Evolutionary conservation across 1,139 yeast species (phyloP), one percentile per base, ranked within the genome.

Genomic region (Yamadazyma triangularis): DNA sequence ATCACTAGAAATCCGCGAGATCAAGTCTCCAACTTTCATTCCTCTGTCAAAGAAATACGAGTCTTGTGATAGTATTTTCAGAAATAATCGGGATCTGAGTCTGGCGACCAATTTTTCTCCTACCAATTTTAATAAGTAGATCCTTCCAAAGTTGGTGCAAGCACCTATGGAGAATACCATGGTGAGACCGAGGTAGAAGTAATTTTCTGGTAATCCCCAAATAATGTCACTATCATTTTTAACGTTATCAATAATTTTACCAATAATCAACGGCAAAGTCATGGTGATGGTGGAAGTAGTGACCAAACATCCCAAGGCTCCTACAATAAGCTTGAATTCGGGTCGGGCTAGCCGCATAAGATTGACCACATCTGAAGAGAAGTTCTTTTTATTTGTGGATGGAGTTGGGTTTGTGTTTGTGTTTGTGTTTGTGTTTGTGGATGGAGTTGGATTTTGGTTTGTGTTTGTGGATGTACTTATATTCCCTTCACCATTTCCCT

Each of bases 61-160:
- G 56, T 91, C 97, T 50, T 88, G 96, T 15, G 80, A 73, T 40
- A 89, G 64, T 4, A 91, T 80, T 40, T 77, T 79, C 54, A 77
- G 77, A 59, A 87, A 86, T 25, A 89, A 73, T 30, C 77, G 68
- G 2, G 94, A 71, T 42, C 98, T 70, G 33, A 91, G 62, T 37
- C 95, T 67, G 4, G 95, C 86, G 4, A 89, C 95, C 23, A 91
- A 62, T 39, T 85, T 74, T 55, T 91, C 98, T 36, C 96, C 96
- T 13, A 82, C 75, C 2, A 81, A 66, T 43, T 95, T 68, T 44
- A 89, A 61, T 25, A 86, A 53, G 36, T 84, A 77, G 18, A 83
- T 73, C 47, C 97, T 71, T 7, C 89, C 91, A 58, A 80, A 87
- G 39, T 89, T 86, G 2, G 95, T 83, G 8, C 66, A 50, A 1